phyloP scores from a whole-genome alignment of 1,139 yeast genomes.

The Scheffersomyces titani region DNA sequence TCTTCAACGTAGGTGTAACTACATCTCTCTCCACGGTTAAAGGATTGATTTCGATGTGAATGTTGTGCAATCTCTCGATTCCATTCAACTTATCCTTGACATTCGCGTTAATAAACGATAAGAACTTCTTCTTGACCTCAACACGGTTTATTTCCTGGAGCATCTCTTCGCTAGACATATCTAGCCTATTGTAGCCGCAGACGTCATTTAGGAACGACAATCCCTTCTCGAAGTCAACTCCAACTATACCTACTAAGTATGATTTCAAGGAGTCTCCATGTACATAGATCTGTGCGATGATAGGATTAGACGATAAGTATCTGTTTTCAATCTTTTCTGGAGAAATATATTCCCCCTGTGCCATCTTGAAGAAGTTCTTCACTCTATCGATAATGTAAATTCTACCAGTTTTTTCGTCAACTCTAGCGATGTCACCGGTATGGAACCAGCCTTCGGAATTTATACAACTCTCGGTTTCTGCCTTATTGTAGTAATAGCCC shows the following conservation, averaged over 20 bases:
- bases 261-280: slow-evolving; percentile 68
- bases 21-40: slow-evolving; percentile 39
- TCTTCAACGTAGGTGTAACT: slow-evolving; percentile 44
- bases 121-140: slow-evolving; percentile 25
- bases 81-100: slow-evolving; percentile 28
- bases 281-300: slow-evolving; percentile 35
- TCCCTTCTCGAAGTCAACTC: slow-evolving; percentile 39
- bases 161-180: slow-evolving; percentile 19
- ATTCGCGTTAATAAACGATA: slow-evolving; percentile 29
- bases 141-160: slow-evolving; percentile 25
- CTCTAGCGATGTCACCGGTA: slow-evolving; percentile 42
- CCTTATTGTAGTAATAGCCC: slow-evolving; percentile 60
- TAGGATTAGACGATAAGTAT: slow-evolving; percentile 35
- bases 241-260: slow-evolving; percentile 56
- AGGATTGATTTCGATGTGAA: slow-evolving; percentile 38
- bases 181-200: slow-evolving; percentile 12
- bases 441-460: slow-evolving; percentile 60
- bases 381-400: slow-evolving; percentile 43
- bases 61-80: slow-evolving; percentile 39
- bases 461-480: slow-evolving; percentile 52
- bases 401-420: slow-evolving; percentile 24
- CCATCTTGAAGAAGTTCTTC: slow-evolving; percentile 44
- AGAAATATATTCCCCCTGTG: slow-evolving; percentile 48
- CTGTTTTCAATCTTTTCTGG: slow-evolving; percentile 45
- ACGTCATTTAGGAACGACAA: slow-evolving; percentile 21